Evolutionary conservation across 108 stramenopile species (phyloP), one percentile per base, ranked within the genome.

Genomic region (Schizochytrium sp.): DNA sequence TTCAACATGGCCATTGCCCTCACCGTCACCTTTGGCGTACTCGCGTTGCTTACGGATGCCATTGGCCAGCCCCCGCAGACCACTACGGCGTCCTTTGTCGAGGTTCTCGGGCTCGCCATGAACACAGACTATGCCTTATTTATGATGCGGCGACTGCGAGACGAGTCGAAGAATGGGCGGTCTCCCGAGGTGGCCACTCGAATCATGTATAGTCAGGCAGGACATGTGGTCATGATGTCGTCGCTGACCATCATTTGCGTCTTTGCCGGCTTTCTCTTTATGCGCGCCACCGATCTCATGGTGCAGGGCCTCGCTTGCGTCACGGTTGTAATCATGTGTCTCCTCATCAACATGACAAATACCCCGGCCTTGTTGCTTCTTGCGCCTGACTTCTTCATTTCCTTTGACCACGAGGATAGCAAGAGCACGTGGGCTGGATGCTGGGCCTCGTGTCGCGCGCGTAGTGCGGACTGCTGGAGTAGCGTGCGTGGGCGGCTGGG

Each of bases 251-350:
- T 83, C 51, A 83, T 83, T 28, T 83, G 45, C 51, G 76, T 83
- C 45, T 83, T 83, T 34, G 76, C 76, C 48, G 76, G 76, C n/a
- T 83, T 83, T 53, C 76, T 83, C 48, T 83, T 83, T 45, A 83
- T 83, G 76, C 45, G 51, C 25, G 19, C 76, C n/a, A 53, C 48
- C 45, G 76, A 83, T 3, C 76, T 83, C 48, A 83, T 83, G 76
- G 48, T 83, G 18, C 76, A 83, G 23, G 76, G 76, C 51, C 76
- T 83, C 3, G 76, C 76, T 12, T 83, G 76, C 51, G 76, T 83
- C 4, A 53, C 51, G 44, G 51, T 53, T 18, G 76, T 83, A 6
- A 47, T 53, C 45, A 53, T 47, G 48, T 53, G 76, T 34, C 23
- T 83, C 10, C 51, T 83, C 51, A 5, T 83, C 76, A 83, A 83